A percentile compares a stretch with the other conserved stretches of the same genome.
Conservation (phyloP, 1,139 yeast genomes). For the Zygotorulaspora mrakii region DNA sequence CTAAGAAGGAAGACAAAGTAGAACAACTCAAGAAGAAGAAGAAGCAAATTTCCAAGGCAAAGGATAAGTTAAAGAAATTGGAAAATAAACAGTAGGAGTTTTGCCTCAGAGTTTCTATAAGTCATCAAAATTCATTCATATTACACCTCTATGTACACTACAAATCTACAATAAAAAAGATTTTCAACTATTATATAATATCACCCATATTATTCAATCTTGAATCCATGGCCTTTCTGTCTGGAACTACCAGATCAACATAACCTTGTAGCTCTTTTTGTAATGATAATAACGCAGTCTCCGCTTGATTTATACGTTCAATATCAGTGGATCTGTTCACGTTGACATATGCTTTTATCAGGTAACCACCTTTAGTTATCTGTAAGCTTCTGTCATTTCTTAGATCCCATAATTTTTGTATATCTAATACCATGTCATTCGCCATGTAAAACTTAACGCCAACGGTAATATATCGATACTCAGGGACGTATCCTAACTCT, state of each 20-base stretch:
- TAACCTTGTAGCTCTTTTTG: constrained; percentile 66
- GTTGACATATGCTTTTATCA: constrained; percentile 65
- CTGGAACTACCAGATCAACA: constrained; percentile 67
- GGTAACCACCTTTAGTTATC: constrained; percentile 36
- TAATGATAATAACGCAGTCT: constrained; percentile 55
- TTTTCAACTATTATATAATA: constrained; percentile 6
- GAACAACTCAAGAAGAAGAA: constrained; percentile 74
- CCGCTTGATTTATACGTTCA: constrained; percentile 63
- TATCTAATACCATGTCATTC: constrained; percentile 56
- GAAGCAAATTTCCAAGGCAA: constrained; percentile 68
- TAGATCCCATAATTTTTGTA: constrained; percentile 37
- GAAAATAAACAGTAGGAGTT: constrained; percentile 32
- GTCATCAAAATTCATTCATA: constrained; percentile 4
- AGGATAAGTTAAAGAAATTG: constrained; percentile 49
- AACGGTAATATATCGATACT: constrained; percentile 46
- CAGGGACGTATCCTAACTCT: constrained; percentile 67
- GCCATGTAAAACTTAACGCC: constrained; percentile 54
- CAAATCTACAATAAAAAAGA: constrained; percentile 3
- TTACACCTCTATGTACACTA: constrained; percentile 13
- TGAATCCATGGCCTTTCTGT: constrained; percentile 76
- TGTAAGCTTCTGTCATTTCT: constrained; percentile 22
- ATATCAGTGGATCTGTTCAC: constrained; percentile 72
- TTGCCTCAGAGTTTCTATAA: background rate
- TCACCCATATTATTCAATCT: constrained; percentile 40
- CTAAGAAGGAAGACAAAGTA: constrained; percentile 76